phyloP scores from a whole-genome alignment of 495 filamentous ascomycete species.

The Collariella sp. region DNA sequence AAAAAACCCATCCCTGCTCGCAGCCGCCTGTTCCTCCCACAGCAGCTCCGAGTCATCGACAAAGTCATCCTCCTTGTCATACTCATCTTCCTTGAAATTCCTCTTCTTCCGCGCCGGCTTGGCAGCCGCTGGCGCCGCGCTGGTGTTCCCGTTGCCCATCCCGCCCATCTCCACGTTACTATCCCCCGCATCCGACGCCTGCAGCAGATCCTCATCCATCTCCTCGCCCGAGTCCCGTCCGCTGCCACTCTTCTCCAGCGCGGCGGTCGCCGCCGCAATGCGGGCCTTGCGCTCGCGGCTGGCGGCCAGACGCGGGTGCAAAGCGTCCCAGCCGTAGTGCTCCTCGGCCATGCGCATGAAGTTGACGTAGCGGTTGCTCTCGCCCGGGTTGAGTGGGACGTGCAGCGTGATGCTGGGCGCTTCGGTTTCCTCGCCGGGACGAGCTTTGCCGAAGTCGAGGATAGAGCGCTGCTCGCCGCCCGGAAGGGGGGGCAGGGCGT shows the following conservation, averaged over 20 bases:
- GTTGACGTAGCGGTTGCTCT: constrained; percentile 83
- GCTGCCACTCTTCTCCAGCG: constrained; percentile 64
- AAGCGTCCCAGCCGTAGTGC: constrained; percentile 84
- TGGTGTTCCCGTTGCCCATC: constrained; percentile 27
- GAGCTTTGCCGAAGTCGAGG: constrained; percentile 42
- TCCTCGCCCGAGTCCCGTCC: constrained; percentile 67
- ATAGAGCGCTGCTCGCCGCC: constrained; percentile 39
- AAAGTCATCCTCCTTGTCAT: constrained; percentile 93
- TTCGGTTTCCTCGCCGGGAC: constrained; percentile 39
- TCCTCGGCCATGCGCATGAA: constrained; percentile 91
- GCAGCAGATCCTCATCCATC: constrained; percentile 56
- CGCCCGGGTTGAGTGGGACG: constrained; percentile 62
- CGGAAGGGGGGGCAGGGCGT: constrained; percentile 33
- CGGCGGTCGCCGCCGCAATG: constrained; percentile 75
- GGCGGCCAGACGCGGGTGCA: constrained; percentile 84
- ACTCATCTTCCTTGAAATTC: constrained; percentile 87
- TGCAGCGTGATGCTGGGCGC: constrained; percentile 79
- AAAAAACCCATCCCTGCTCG: constrained; percentile 86
- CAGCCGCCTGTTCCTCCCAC: constrained; percentile 92
- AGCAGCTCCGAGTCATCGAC: constrained; percentile 93
- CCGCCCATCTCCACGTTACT: constrained; percentile 62
- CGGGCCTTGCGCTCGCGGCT: constrained; percentile 70
- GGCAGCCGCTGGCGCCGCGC: constrained; percentile 51
- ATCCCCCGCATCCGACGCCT: constrained; percentile 50
- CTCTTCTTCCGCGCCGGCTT: constrained; percentile 60